Conservation (phyloP, 371 early-diverging fungal genomes). For the Phascolomyces articulosus region DNA sequence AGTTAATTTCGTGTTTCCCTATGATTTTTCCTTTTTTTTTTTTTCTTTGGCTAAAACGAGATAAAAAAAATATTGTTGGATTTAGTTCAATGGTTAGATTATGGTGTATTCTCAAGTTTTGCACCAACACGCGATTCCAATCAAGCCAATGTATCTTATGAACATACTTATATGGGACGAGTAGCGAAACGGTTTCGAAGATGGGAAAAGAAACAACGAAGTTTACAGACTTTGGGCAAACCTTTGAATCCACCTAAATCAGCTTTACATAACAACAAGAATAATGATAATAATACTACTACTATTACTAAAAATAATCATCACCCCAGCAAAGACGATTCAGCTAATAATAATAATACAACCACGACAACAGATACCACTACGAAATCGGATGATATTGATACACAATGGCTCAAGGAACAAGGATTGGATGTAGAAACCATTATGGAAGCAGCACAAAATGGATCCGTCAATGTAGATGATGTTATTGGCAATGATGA, state of each 20-base stretch:
- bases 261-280: background rate
- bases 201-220: slow-evolving; percentile 29
- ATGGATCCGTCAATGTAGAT: slow-evolving; percentile 10
- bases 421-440: slow-evolving; percentile 43
- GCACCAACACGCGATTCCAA: slow-evolving; percentile 52
- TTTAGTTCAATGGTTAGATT: slow-evolving; percentile 56
- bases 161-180: slow-evolving; percentile 45
- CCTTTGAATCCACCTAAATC: slow-evolving; percentile 1
- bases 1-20: background rate
- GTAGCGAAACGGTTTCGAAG: slow-evolving; percentile 34
- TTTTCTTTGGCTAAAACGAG: too few species aligned
- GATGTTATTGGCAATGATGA: slow-evolving; percentile 14
- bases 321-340: too few species aligned
- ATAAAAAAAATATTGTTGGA: background rate
- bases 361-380: background rate
- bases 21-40: too few species aligned
- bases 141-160: slow-evolving; percentile 47
- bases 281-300: background rate
- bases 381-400: slow-evolving; percentile 22
- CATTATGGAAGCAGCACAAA: slow-evolving; percentile 29
- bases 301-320: too few species aligned
- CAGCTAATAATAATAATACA: too few species aligned
- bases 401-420: slow-evolving; percentile 39
- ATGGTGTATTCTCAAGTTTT: slow-evolving; percentile 54
- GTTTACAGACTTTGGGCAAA: slow-evolving; percentile 12